Evolutionary conservation across 371 early-diverging fungal genomes (phyloP).

Genomic region (Apophysomyces trapeziformis): DNA sequence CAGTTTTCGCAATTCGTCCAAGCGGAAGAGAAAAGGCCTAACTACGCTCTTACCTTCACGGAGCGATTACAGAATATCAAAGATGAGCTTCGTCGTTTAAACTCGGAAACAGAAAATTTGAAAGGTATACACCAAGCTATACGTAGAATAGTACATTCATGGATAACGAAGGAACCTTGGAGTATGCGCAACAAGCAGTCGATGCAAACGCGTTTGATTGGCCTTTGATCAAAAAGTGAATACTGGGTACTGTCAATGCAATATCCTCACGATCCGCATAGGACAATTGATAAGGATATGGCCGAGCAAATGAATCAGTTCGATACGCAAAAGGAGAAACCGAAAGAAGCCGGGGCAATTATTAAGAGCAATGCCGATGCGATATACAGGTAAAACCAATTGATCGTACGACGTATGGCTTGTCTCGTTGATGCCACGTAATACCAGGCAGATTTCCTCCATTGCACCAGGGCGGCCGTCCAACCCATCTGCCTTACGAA

Average conservation of each 20-base stretch:
- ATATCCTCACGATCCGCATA: conserved; percentile 4
- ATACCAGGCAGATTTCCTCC: conserved; percentile 19
- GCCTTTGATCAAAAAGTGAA: conserved; percentile 15
- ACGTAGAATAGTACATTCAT: neutral
- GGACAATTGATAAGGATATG: conserved; percentile 33
- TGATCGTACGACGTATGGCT: no score
- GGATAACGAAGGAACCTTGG: conserved; percentile 5
- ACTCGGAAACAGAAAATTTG: conserved; percentile 31
- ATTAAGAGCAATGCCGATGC: conserved; percentile 37
- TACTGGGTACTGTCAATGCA: neutral
- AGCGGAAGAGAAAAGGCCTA: conserved; percentile 36
- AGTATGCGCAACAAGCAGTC: conserved; percentile 7
- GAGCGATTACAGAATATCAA: conserved; percentile 33
- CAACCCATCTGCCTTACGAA: conserved; percentile 2
- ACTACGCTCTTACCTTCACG: conserved; percentile 31
- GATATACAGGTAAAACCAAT: conserved; percentile 30
- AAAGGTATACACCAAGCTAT: conserved; percentile 31
- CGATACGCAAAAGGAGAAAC: conserved; percentile 21
- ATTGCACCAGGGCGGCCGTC: conserved; percentile 14
- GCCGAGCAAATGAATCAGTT: conserved; percentile 25
- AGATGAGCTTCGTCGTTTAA: conserved; percentile 30
- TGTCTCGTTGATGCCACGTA: no score
- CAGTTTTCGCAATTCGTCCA: conserved; percentile 38
- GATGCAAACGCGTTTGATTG: conserved; percentile 13
- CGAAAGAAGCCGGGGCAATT: conserved; percentile 30